A percentile compares a stretch with the other conserved stretches of the same genome.
Evolutionary conservation across 495 filamentous ascomycete genomes (phyloP).

Genomic region (Parmelia sp.): DNA sequence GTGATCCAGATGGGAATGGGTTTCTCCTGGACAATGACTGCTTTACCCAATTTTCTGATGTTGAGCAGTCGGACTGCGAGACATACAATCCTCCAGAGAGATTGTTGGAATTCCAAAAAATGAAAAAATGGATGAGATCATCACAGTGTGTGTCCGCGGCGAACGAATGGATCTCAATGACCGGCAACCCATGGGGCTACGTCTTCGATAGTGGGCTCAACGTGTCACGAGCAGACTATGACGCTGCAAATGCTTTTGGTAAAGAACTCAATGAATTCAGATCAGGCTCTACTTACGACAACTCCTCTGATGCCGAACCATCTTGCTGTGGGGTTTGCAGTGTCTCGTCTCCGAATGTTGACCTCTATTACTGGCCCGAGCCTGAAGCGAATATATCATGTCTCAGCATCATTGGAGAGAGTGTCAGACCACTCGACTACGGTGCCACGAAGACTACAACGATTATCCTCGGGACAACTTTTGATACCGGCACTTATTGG

Average conservation of each 20-base stretch:
- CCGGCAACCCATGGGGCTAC: no score
- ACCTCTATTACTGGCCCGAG: neutral
- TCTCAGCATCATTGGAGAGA: no score
- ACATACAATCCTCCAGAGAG: neutral
- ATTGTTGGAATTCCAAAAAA: neutral
- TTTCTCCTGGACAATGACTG: neutral
- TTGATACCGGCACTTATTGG: neutral
- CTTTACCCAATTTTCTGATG: neutral
- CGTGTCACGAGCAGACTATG: no score
- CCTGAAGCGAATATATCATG: neutral
- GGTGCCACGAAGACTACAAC: neutral
- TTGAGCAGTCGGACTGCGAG: neutral
- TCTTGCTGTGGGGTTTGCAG: neutral
- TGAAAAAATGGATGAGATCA: conserved; percentile 1
- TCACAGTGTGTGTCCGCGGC: neutral
- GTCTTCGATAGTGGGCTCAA: no score
- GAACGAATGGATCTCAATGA: neutral
- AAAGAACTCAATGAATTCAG: neutral
- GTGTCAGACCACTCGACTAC: neutral
- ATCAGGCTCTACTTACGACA: neutral
- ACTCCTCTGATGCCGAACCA: neutral
- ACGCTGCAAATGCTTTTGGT: neutral
- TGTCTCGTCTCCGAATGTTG: neutral
- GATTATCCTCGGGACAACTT: neutral
- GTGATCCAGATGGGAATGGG: neutral